Evolutionary conservation across 129 eudicot species (phyloP).

Genomic region (Lactuca saligna): DNA sequence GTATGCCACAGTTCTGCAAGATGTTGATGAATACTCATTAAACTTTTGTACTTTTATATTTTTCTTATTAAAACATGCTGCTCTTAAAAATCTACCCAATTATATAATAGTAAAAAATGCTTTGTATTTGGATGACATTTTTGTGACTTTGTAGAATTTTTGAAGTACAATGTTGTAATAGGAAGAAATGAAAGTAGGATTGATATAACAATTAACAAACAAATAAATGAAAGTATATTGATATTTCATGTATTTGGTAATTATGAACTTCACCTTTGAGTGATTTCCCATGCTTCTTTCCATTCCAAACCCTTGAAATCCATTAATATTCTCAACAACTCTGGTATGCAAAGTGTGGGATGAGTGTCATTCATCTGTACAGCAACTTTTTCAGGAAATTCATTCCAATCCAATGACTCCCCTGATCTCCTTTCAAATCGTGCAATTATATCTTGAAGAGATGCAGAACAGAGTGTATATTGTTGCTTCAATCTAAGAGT

Average conservation of each 20-base stretch:
- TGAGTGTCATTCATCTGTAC: conserved; percentile 97
- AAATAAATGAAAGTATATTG: conserved; percentile 1
- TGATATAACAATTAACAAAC: neutral
- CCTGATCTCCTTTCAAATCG: conserved; percentile 69
- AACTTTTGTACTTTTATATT: neutral
- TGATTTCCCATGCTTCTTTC: conserved; percentile 86
- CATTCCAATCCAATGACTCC: conserved; percentile 47
- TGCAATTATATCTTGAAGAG: conserved; percentile 78
- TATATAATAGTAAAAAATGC: neutral
- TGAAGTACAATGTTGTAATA: neutral
- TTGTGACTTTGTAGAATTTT: no score
- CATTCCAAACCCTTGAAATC: conserved; percentile 78
- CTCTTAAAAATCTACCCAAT: neutral
- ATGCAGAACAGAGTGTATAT: conserved; percentile 78
- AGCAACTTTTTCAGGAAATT: conserved; percentile 72
- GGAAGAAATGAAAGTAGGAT: neutral
- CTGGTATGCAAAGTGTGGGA: conserved; percentile 89
- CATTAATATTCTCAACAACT: conserved; percentile 66
- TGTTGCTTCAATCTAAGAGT: conserved; percentile 81
- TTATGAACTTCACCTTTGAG: conserved; percentile 51
- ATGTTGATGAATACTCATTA: neutral
- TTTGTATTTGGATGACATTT: neutral
- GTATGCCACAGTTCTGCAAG: conserved; percentile 76
- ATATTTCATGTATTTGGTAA: neutral
- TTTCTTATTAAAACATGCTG: no score